Evolutionary conservation across 2,329 filamentous ascomycete species (phyloP), one percentile per base, ranked within the genome.

Genomic region (Talaromyces albobiverticillius): DNA sequence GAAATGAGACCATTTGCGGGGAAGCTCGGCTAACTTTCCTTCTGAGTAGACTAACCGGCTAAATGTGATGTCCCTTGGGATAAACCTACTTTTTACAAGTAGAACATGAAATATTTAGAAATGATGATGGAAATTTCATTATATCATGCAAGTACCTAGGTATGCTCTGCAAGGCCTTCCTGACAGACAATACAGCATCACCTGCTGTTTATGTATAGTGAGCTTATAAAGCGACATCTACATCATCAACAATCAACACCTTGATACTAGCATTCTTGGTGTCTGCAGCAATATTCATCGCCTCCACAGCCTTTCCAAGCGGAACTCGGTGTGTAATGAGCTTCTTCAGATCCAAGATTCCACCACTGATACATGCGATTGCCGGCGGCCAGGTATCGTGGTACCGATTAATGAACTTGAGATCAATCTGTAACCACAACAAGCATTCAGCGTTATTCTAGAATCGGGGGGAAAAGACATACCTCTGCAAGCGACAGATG

Each of bases 371-470:
- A 46, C 81, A 82, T 6, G 80, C 75, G 31, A 89, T 85, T 0
- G 82, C 86, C 0, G 81, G 78, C 0, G 85, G 85, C 85, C 86
- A 89, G 0, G 85, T 88, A 62, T 88, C 84, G 38, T 79, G 76
- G 64, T 88, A 89, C 7, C 86, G 77, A 66, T 89, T 88, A 64
- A 88, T 88, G 70, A 89, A 89, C 34, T 80, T 82, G 23, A 89
- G 73, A 60, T 87, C 78, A 59, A 88, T 86, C 81, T 84, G 31
- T 4, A 25, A 23, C 9, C 8, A 8, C 58, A n/a, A 16, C 10
- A 34, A 20, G 8, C 31, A 42, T 31, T 57, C 36, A 53, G 47
- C 13, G 41, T 46, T 1, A n/a, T 4, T 3, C 4, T 22, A 42
- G 11, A 11, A 4, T 18, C 48, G 3, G 6, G 13, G 2, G 7